Percentiles rank a stretch among this genome's conserved stretches.
These are phyloP conservation scores for Gamarada debralockiae DNA, from an alignment of 495 filamentous ascomycete species.

Conservation along the genomic window DNA sequence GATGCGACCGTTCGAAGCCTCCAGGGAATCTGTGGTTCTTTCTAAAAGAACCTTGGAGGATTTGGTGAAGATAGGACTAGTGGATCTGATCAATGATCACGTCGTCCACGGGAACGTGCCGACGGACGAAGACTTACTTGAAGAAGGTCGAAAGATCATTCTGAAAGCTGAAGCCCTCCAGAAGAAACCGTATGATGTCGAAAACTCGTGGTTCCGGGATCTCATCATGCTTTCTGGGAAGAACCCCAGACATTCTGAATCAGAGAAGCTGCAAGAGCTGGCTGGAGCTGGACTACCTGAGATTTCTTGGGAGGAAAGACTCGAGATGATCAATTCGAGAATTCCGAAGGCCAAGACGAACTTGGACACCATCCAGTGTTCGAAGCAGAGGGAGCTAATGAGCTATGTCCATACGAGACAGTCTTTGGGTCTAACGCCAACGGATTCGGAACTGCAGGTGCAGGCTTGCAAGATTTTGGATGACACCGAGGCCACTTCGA, in stretches of 20 bases:
- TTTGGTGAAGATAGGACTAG: constrained; percentile 45
- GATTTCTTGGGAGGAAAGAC: constrained; percentile 7
- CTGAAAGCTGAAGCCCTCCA: constrained; percentile 8
- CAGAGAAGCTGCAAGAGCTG: background rate
- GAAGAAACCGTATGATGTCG: background rate
- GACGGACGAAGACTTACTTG: constrained; percentile 20
- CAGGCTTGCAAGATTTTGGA: constrained; percentile 48
- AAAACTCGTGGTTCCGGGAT: constrained; percentile 50
- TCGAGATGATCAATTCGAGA: constrained; percentile 1
- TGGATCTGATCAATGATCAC: constrained; percentile 32
- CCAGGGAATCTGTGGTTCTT: constrained; percentile 25
- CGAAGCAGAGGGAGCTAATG: constrained; percentile 42
- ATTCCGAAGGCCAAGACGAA: background rate
- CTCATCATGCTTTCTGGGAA: constrained; percentile 39
- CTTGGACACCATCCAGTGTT: constrained; percentile 27
- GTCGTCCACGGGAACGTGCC: constrained; percentile 4
- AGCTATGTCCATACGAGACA: constrained; percentile 44
- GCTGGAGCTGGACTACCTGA: background rate
- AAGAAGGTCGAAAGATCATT: constrained; percentile 19
- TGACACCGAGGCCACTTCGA: constrained; percentile 41
- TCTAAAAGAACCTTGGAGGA: constrained; percentile 46
- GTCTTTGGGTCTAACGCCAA: constrained; percentile 48
- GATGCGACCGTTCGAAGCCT: constrained; percentile 40
- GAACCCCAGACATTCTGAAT: background rate
- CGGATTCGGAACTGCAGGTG: constrained; percentile 47